Base-by-base conservation (phyloP, 1,139 yeast species). In the Hyphopichia fennica region DNA sequence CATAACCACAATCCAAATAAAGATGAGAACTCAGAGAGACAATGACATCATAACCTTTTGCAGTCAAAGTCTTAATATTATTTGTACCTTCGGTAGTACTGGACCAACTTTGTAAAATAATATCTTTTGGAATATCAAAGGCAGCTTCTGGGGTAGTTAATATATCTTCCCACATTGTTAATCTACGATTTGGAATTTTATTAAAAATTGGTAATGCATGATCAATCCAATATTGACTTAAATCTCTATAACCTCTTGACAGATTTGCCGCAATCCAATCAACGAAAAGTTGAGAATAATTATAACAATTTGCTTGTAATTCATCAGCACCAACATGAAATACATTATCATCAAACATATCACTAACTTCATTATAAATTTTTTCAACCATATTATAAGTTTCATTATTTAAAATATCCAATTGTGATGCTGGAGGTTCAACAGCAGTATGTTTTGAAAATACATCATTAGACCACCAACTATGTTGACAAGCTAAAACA, bases 121-220 rank as follows among this genome's bases (percentile, higher is more conserved):
- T 58, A 40, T 64, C 62, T 18, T 53, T 55, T 3, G 73, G 63
- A 14, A 71, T 48, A n/a, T 51, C 45, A 18, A 55, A 47, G 10
- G 62, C 63, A 14, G 58, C 51, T 28, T 46, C 51, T 0, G 49
- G 42, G n/a, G 57, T 56, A n/a, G 57, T 49, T 5, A 72, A 51
- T n/a, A 69, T 55, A 49, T 75, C 81, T 51, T 75, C 76, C 81
- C 81, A 75, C 77, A 73, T 71, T 17, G 63, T 63, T 19, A 75
- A 52, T 37, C 65, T 57, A 52, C 63, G 44, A 39, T 40, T 47
- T 41, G 46, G 45, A 2, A 45, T 39, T 23, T 56, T 54, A 30
- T 47, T 44, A 53, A 69, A 69, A 6, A 75, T 63, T 1, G 77
- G 75, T 11, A 62, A 41, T 0, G 71, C 54, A 14, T 53, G 53